Percentiles rank a stretch among this genome's conserved stretches.
Conservation (phyloP, 2,329 filamentous ascomycete species). For the Colletotrichum sp. region DNA sequence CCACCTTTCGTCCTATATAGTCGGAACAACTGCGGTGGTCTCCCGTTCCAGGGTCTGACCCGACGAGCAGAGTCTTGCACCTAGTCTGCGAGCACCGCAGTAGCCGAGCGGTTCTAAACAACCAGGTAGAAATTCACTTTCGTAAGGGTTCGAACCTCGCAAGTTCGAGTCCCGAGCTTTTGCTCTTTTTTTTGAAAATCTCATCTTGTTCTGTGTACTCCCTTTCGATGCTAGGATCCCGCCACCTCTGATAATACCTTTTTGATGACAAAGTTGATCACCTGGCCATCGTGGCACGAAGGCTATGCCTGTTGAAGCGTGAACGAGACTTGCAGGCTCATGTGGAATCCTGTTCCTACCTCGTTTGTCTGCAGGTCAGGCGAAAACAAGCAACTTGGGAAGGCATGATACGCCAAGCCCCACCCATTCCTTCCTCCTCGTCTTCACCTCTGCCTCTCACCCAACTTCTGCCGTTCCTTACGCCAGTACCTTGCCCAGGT, state of each 20-base stretch:
- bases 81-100: neutral
- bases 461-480: accelerated
- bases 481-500: neutral
- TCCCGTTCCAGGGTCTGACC: neutral
- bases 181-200: neutral
- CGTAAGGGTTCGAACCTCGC: neutral
- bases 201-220: no score
- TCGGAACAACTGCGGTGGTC: neutral
- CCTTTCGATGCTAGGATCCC: no score
- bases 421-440: neutral
- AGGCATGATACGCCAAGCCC: accelerated
- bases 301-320: no score
- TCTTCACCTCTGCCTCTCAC: neutral
- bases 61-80: neutral
- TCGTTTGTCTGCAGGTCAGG: neutral
- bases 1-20: neutral
- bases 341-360: neutral
- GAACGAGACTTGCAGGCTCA: neutral
- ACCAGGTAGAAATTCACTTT: neutral
- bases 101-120: neutral
- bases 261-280: no score
- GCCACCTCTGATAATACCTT: no score
- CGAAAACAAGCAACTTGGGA: accelerated
- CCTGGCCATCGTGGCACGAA: no score
- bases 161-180: neutral